Evolutionary conservation across 2,329 filamentous ascomycete species (phyloP).

Genomic region (Xylariaceae sp.): DNA sequence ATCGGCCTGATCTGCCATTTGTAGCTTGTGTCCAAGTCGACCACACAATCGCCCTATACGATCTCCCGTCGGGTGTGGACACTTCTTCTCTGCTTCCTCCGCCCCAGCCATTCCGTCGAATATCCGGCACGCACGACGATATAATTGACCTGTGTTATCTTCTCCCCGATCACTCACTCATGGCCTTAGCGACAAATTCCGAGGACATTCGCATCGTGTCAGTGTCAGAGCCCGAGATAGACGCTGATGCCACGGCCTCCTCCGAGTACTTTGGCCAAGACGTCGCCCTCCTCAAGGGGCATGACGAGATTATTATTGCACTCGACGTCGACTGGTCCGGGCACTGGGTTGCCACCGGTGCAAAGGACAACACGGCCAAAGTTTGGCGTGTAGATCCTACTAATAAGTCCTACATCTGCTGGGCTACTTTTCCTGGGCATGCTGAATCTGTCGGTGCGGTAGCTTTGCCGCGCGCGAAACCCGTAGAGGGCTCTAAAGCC

Average conservation of each 20-base stretch:
- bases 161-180: constrained; percentile 70
- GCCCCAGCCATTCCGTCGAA: constrained; percentile 62
- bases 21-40: constrained; percentile 83
- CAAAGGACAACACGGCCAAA: constrained; percentile 92
- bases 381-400: constrained; percentile 82
- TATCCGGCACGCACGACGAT: constrained; percentile 96
- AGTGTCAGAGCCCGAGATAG: constrained; percentile 41
- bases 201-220: constrained; percentile 90
- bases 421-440: constrained; percentile 81
- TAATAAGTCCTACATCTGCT: constrained; percentile 72
- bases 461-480: constrained; percentile 67
- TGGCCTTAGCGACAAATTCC: constrained; percentile 91
- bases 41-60: constrained; percentile 78
- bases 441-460: constrained; percentile 92
- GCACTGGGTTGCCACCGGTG: constrained; percentile 91
- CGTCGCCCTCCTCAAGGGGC: constrained; percentile 78
- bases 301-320: constrained; percentile 93
- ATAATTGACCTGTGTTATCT: constrained; percentile 92
- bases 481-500: constrained; percentile 64
- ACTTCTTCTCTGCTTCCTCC: constrained; percentile 30
- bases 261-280: constrained; percentile 81
- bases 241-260: constrained; percentile 24
- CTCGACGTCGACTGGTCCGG: constrained; percentile 96
- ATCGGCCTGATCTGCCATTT: constrained; percentile 60
- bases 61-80: constrained; percentile 36